Evolutionary conservation across 1,284 basidiomycete genomes (phyloP).

Genomic region (Mycosarcoma mackinlayi): DNA sequence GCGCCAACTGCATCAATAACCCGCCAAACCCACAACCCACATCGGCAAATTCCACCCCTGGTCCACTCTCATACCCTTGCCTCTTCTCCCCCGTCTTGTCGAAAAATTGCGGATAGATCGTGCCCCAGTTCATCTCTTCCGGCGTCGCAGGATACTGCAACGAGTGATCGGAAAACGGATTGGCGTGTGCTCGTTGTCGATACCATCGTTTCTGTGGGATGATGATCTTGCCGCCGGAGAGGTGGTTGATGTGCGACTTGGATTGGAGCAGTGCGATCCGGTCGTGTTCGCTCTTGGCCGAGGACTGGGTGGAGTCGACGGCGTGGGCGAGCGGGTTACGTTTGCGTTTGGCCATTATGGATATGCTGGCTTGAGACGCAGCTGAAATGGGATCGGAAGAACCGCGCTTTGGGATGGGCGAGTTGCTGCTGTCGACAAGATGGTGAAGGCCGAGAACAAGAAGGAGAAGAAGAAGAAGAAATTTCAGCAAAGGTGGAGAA

Average conservation of each 20-base stretch:
- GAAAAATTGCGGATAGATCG: conserved; percentile 83
- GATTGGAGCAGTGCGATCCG: conserved; percentile 41
- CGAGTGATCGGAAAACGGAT: conserved; percentile 95
- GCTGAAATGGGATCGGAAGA: too few relatives aligned
- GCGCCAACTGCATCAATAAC: conserved; percentile 87
- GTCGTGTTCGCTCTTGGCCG: conserved; percentile 34
- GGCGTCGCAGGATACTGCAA: conserved; percentile 90
- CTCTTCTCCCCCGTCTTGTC: conserved; percentile 51
- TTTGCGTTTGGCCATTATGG: conserved; percentile 41
- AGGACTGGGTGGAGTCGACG: conserved; percentile 10
- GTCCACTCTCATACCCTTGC: conserved; percentile 51
- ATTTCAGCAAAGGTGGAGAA: neutral
- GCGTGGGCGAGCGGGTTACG: conserved; percentile 32
- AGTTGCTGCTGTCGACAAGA: too few relatives aligned
- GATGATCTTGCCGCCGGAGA: conserved; percentile 53
- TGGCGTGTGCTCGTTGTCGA: conserved; percentile 95
- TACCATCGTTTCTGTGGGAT: conserved; percentile 88
- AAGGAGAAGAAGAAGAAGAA: neutral
- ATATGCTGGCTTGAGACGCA: too few relatives aligned
- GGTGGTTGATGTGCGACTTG: conserved; percentile 54
- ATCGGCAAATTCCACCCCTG: conserved; percentile 90
- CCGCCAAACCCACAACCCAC: conserved; percentile 99
- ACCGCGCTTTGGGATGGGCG: too few relatives aligned
- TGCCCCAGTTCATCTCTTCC: conserved; percentile 81
- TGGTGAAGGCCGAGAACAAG: conserved; percentile 4